A percentile compares a stretch with the other conserved stretches of the same genome.
phyloP scores from a whole-genome alignment of 306 rosid genomes.

The Vigna reflexopilosa region DNA sequence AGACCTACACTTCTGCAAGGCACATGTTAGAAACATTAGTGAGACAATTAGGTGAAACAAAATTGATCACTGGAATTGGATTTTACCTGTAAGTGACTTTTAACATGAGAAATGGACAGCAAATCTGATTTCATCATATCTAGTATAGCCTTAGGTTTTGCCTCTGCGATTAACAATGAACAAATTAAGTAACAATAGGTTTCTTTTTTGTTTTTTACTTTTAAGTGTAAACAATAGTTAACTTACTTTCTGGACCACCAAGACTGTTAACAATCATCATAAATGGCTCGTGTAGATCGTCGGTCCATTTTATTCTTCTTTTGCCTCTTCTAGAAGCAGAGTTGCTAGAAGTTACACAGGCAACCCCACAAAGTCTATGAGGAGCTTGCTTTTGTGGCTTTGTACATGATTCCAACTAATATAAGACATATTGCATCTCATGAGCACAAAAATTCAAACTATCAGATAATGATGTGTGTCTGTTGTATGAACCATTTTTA shows the following conservation, averaged over 20 bases:
- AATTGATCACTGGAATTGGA: not conserved
- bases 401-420: slow-evolving; percentile 25
- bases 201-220: not conserved
- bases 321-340: slow-evolving; percentile 44
- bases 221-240: not conserved
- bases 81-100: slow-evolving; percentile 63
- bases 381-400: slow-evolving; percentile 43
- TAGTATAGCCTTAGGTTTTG: slow-evolving; percentile 63
- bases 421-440: slow-evolving; percentile 17
- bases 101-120: slow-evolving; percentile 56
- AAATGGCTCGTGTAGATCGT: slow-evolving; percentile 52
- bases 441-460: not conserved
- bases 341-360: slow-evolving; percentile 32
- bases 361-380: slow-evolving; percentile 26
- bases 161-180: slow-evolving; percentile 45
- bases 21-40: slow-evolving; percentile 22
- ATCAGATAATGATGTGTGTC: not conserved
- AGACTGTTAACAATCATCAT: slow-evolving; percentile 50
- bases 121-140: slow-evolving; percentile 55
- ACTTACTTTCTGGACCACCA: slow-evolving; percentile 60
- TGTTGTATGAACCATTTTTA: not conserved
- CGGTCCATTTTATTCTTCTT: slow-evolving; percentile 57
- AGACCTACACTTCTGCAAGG: slow-evolving; percentile 56
- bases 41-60: not conserved
- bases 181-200: not conserved